Percentiles rank a stretch among this genome's conserved stretches.
Evolutionary conservation across 345 rosid species (phyloP).

Genomic region (Nephelium lappaceum): DNA sequence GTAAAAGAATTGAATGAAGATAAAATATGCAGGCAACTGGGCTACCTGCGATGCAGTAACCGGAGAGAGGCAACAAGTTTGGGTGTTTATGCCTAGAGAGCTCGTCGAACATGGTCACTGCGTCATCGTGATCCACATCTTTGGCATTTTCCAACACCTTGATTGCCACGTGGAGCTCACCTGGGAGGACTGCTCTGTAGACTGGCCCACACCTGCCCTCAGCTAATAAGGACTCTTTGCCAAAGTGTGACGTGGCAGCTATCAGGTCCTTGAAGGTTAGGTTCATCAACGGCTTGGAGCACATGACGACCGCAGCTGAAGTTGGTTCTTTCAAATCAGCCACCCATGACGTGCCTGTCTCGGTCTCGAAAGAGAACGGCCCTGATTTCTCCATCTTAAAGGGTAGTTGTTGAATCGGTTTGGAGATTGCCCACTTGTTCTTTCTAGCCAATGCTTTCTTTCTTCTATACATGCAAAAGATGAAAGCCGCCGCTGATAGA

Average conservation of each 20-base stretch:
- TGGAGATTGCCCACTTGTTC: slow-evolving; percentile 89
- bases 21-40: not conserved
- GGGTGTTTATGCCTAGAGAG: slow-evolving; percentile 82
- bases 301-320: slow-evolving; percentile 79
- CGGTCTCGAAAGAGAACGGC: slow-evolving; percentile 89
- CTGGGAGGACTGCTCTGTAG: slow-evolving; percentile 80
- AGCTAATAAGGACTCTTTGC: slow-evolving; percentile 73
- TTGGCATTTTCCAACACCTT: slow-evolving; percentile 79
- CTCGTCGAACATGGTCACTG: slow-evolving; percentile 60
- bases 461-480: slow-evolving; percentile 40
- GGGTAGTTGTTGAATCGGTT: slow-evolving; percentile 54
- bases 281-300: slow-evolving; percentile 83
- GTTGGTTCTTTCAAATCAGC: slow-evolving; percentile 90
- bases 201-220: slow-evolving; percentile 87
- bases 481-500: slow-evolving; percentile 24
- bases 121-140: slow-evolving; percentile 51
- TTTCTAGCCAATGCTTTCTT: slow-evolving; percentile 34
- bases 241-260: slow-evolving; percentile 92
- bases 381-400: slow-evolving; percentile 87
- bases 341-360: slow-evolving; percentile 90
- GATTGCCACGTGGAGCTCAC: slow-evolving; percentile 91
- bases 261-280: slow-evolving; percentile 91
- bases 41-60: slow-evolving; percentile 95
- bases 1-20: not conserved
- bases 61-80: slow-evolving; percentile 76